Percentiles rank a stretch among this genome's conserved stretches.
These are phyloP conservation scores for Diaporthe eres DNA, from an alignment of 2,329 filamentous ascomycete species.

Conservation along the genomic window DNA sequence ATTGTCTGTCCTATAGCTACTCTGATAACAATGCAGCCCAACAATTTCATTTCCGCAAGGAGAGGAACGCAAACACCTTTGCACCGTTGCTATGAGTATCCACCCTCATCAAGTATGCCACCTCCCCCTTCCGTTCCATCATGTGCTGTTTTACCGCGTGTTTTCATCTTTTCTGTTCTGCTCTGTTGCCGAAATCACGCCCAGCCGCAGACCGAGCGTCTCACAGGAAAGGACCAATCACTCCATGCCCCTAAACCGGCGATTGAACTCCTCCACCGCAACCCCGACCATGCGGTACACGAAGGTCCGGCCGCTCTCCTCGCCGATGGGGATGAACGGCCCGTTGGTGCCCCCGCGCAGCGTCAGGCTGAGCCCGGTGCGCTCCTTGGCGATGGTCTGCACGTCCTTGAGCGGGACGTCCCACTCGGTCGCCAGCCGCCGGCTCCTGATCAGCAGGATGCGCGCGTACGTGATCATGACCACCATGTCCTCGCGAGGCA, in stretches of 20 bases:
- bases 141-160: neutral
- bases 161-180: neutral
- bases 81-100: constrained; percentile 33
- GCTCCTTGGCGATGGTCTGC: constrained; percentile 96
- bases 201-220: neutral
- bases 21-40: constrained; percentile 21
- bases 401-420: constrained; percentile 96
- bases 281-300: constrained; percentile 76
- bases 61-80: constrained; percentile 27
- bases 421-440: constrained; percentile 91
- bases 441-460: constrained; percentile 91
- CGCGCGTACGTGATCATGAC: constrained; percentile 90
- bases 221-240: constrained; percentile 38
- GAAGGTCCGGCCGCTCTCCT: constrained; percentile 80
- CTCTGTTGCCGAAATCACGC: neutral
- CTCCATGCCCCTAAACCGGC: constrained; percentile 66
- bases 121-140: neutral
- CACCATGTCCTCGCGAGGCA: constrained; percentile 89
- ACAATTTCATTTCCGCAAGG: neutral
- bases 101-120: neutral
- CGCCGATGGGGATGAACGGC: constrained; percentile 93
- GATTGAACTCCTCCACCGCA: constrained; percentile 77
- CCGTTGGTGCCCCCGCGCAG: constrained; percentile 93
- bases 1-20: constrained; percentile 3
- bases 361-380: constrained; percentile 91